Evolutionary conservation across 129 eudicot species (phyloP).

Genomic region (Flaveria brownii): DNA sequence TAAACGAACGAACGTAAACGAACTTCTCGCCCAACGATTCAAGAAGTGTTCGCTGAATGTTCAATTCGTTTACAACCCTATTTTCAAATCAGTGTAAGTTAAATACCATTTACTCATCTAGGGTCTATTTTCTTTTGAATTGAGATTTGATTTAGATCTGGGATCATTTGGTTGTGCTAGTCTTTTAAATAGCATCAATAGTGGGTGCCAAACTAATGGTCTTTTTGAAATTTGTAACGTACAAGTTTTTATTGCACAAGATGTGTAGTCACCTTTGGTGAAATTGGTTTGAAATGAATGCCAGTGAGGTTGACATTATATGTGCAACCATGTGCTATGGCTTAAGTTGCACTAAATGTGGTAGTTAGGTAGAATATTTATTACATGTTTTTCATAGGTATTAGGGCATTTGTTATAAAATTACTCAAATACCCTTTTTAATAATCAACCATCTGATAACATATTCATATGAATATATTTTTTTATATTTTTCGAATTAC

Average conservation of each 20-base stretch:
- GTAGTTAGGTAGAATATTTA: slow-evolving; percentile 20
- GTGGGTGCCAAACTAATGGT: slow-evolving; percentile 20
- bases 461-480: neutral
- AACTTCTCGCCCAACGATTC: no score
- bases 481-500: neutral
- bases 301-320: slow-evolving; percentile 15
- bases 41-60: no score
- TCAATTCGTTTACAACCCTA: no score
- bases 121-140: slow-evolving; percentile 20
- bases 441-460: neutral
- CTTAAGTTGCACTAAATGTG: slow-evolving; percentile 14
- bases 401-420: neutral
- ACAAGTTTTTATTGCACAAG: slow-evolving; percentile 6
- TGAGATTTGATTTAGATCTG: slow-evolving; percentile 20
- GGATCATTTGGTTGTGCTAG: slow-evolving; percentile 28
- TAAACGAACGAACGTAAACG: no score
- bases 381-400: neutral
- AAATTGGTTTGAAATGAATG: slow-evolving; percentile 13
- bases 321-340: slow-evolving; percentile 23
- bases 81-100: no score
- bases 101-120: neutral
- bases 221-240: slow-evolving; percentile 2
- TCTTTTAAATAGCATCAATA: neutral
- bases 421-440: neutral
- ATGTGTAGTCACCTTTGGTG: neutral